Percentiles rank a stretch among this genome's conserved stretches.
Evolutionary conservation across 164 flowering plant genomes (phyloP).

Genomic region (Malania oleifera): DNA sequence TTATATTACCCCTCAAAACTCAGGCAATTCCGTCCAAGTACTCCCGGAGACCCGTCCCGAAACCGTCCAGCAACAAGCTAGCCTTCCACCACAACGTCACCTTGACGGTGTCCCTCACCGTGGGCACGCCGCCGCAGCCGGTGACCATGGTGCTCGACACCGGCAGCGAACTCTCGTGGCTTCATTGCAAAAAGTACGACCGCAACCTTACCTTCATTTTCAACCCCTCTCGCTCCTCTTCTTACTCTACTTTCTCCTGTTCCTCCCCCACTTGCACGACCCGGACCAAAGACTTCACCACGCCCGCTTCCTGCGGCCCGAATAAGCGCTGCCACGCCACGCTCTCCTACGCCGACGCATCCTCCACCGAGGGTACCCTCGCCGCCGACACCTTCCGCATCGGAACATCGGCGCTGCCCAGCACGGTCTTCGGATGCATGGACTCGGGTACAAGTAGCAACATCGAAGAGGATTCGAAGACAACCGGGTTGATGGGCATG

Average conservation of each 20-base stretch:
- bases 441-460: slow-evolving; percentile 34
- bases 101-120: slow-evolving; percentile 54
- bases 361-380: slow-evolving; percentile 69
- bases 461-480: slow-evolving; percentile 46
- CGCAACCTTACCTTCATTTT: slow-evolving; percentile 25
- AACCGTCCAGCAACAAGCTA: slow-evolving; percentile 44
- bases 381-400: slow-evolving; percentile 59
- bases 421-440: slow-evolving; percentile 74
- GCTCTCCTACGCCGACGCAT: slow-evolving; percentile 66
- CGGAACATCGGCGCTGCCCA: slow-evolving; percentile 24
- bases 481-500: slow-evolving; percentile 72
- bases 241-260: slow-evolving; percentile 55
- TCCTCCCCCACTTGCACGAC: slow-evolving; percentile 48
- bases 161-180: slow-evolving; percentile 87
- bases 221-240: slow-evolving; percentile 45
- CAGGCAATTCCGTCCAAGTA: slow-evolving; percentile 29
- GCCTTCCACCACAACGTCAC: slow-evolving; percentile 62
- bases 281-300: slow-evolving; percentile 49
- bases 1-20: slow-evolving; percentile 54
- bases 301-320: slow-evolving; percentile 66
- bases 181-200: slow-evolving; percentile 55
- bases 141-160: slow-evolving; percentile 85
- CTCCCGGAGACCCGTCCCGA: slow-evolving; percentile 13
- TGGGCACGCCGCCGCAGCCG: slow-evolving; percentile 73
- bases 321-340: slow-evolving; percentile 58